Base-by-base conservation (phyloP, 2,329 filamentous ascomycete species). In the Penicillium sp. region DNA sequence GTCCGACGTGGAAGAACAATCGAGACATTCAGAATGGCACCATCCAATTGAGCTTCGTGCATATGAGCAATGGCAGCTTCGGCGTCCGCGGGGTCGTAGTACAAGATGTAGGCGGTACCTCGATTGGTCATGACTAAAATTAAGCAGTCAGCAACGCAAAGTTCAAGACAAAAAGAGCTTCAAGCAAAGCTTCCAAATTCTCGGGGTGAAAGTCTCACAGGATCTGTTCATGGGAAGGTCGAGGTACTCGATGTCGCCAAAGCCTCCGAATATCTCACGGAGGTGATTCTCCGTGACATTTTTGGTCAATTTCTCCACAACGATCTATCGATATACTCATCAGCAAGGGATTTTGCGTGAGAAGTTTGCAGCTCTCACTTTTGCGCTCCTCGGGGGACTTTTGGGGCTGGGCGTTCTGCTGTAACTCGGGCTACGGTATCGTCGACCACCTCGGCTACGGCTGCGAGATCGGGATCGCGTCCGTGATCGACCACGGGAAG, bases 1-100 rank as follows among this genome's bases (percentile, higher is more conserved):
- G 89, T 88, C 60, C 86, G 83, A 40, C 86, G 81, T 0, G 89
- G 89, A 28, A 95, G 76, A 22, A 95, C 88, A 56, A 96, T 93
- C 36, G 87, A 93, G 40, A 96, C 90, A 61, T 85, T 86, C 62
- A 96, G 84, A 31, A 82, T 77, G 18, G 84, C 81, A 42, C 89
- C 89, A 67, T 96, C 90, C 23, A 95, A 73, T 63, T 95, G 87
- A n/a, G 87, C 89, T 72, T 98, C 93, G 69, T 98, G 93, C 93
- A 98, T 97, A 66, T 95, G 87, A 14, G 90, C 82, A 58, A 96
- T 94, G 23, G 93, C 93, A 11, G 82, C 77, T 69, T 96, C 89
- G 20, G 93, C 91, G 54, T 91, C 86, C 40, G 80, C 76, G 54
- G 89, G 81, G 55, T 85, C 77, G 44, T 82, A 75, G 69, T 86